These are phyloP conservation scores for Apiotrichum sp. DNA, from an alignment of 1,284 basidiomycete species.

Conservation along the genomic window DNA sequence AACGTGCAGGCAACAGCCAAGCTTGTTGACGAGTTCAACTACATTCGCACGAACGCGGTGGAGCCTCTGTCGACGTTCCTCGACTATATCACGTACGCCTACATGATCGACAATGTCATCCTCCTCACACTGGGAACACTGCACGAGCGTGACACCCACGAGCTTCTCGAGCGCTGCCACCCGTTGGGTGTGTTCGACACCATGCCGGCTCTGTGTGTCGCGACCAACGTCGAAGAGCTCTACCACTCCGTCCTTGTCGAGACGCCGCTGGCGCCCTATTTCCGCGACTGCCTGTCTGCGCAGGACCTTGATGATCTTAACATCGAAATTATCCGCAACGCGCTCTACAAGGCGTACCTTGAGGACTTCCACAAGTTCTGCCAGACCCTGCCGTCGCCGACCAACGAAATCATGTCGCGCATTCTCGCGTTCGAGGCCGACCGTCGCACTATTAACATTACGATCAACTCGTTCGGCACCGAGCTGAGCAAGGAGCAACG, in stretches of 20 bases:
- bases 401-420: conserved; percentile 78
- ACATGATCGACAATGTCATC: conserved; percentile 99
- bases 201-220: conserved; percentile 98
- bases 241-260: conserved; percentile 96
- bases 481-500: conserved; percentile 92
- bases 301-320: conserved; percentile 97
- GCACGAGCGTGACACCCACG: conserved; percentile 95
- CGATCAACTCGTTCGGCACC: conserved; percentile 97
- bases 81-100: conserved; percentile 94
- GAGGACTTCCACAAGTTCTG: conserved; percentile 93
- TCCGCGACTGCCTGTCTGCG: conserved; percentile 90
- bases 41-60: conserved; percentile 81
- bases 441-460: conserved; percentile 93
- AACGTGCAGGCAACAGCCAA: conserved; percentile 66
- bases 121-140: conserved; percentile 95
- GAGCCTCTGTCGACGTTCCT: conserved; percentile 88
- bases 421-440: conserved; percentile 97
- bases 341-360: conserved; percentile 98
- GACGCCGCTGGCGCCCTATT: conserved; percentile 95
- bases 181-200: conserved; percentile 96
- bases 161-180: conserved; percentile 92
- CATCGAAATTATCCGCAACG: conserved; percentile 99
- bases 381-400: conserved; percentile 71
- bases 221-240: conserved; percentile 97
- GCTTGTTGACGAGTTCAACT: conserved; percentile 96